Base-by-base conservation (phyloP, 352 stramenopile genomes). In the Ophiocytium majus region DNA sequence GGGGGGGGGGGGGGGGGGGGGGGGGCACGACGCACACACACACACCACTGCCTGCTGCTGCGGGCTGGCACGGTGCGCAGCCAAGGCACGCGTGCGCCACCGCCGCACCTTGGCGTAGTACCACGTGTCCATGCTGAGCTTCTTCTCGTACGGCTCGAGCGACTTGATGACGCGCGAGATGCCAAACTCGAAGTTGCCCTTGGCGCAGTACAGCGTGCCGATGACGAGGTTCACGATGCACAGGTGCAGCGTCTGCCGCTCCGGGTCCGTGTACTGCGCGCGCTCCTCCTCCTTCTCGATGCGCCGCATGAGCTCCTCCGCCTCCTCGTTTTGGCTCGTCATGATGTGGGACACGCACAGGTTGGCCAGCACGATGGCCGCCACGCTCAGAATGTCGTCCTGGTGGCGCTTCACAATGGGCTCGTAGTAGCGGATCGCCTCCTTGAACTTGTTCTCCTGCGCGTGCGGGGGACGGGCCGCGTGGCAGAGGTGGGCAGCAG, bases 201-300 rank as follows among this genome's bases (percentile, higher is more conserved):
- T 98, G 85, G 95, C 96, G 91, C 95, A 99, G 89, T 99, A 99
- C 33, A 99, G 92, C 81, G 95, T 98, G 50, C 96, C 96, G 84
- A 99, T 98, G 43, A 98, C 95, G 14, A 99, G 92, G 88, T 98
- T 98, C 76, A 99, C 94, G 80, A 98, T 98, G 89, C 95, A 98
- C n/a, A 98, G 91, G 86, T 98, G 95, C 71, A 91, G 88, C 64
- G 81, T 87, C 36, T 94, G 90, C 85, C 97, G 96, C 37, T 98
- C 92, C 0, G 94, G 94, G 34, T 98, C 93, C 32, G 92, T 64
- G 49, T 88, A 82, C 5, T 33, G 63, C 63, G 97, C 91, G 34
- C 95, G 91, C 78, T 98, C 93, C 83, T 99, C 96, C 86, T 98
- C 95, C 35, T 94, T 94, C 90, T 98, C 95, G 79, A 98, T 96